A percentile compares a stretch with the other conserved stretches of the same genome.
phyloP scores from a whole-genome alignment of 805 yeast genomes.

The Yamadazyma laniorum region DNA sequence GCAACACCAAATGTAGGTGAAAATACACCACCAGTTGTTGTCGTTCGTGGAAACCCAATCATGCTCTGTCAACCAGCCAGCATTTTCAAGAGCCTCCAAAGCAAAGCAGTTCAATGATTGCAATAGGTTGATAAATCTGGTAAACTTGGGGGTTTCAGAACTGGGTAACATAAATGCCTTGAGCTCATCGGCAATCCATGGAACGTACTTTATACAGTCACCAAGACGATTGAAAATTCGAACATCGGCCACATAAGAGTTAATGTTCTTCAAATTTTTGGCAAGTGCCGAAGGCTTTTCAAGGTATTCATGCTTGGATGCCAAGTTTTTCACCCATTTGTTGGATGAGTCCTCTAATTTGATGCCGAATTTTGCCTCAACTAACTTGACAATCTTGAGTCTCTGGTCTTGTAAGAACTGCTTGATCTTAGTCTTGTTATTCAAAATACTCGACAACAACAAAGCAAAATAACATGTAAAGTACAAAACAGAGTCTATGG shows the following conservation, averaged over 20 bases:
- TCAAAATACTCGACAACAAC: slow-evolving; percentile 32
- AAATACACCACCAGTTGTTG: slow-evolving; percentile 41
- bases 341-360: slow-evolving; percentile 17
- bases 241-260: slow-evolving; percentile 38
- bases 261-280: slow-evolving; percentile 33
- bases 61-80: slow-evolving; percentile 47
- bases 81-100: slow-evolving; percentile 41
- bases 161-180: slow-evolving; percentile 26
- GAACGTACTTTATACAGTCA: slow-evolving; percentile 42
- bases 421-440: slow-evolving; percentile 35
- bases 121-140: slow-evolving; percentile 32
- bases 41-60: slow-evolving; percentile 43
- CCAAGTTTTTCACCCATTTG: slow-evolving; percentile 13
- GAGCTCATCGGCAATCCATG: slow-evolving; percentile 44
- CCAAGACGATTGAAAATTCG: slow-evolving; percentile 43
- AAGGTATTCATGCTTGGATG: background rate
- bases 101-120: slow-evolving; percentile 42
- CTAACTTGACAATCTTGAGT: slow-evolving; percentile 19
- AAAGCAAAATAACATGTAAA: slow-evolving; percentile 44
- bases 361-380: slow-evolving; percentile 13
- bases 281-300: slow-evolving; percentile 24
- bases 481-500: slow-evolving; percentile 39
- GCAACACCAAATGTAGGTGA: slow-evolving; percentile 44
- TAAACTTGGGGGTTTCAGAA: slow-evolving; percentile 14
- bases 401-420: slow-evolving; percentile 28